phyloP scores from a whole-genome alignment of 2,329 filamentous ascomycete genomes.

The Orbilia brochopaga region DNA sequence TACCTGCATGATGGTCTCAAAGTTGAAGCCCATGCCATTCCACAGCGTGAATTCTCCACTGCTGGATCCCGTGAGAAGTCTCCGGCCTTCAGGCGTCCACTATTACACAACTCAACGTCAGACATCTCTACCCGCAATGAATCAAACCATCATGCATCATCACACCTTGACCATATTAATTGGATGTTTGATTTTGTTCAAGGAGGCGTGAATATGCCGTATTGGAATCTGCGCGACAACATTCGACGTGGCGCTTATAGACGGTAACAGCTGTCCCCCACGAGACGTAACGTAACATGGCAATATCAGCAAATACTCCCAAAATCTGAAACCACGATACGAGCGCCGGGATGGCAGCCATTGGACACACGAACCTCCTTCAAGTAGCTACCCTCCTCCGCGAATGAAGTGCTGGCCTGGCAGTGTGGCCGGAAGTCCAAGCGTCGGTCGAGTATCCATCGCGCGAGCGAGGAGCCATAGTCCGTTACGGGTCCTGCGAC shows the following conservation, averaged over 20 bases:
- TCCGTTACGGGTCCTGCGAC: constrained; percentile 82
- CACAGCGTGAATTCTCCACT: constrained; percentile 98
- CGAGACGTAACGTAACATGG: no score
- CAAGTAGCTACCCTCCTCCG: constrained; percentile 43
- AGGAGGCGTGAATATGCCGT: constrained; percentile 95
- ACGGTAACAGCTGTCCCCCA: constrained; percentile 76
- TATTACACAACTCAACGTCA: constrained; percentile 58
- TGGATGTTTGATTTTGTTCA: constrained; percentile 97
- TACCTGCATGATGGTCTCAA: constrained; percentile 95
- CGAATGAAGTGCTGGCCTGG: constrained; percentile 60
- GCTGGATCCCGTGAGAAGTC: constrained; percentile 88
- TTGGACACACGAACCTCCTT: constrained; percentile 31
- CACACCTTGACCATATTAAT: constrained; percentile 77
- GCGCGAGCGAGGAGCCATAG: constrained; percentile 85
- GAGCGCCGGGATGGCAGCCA: background rate
- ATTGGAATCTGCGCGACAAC: constrained; percentile 85
- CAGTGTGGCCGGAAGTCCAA: constrained; percentile 75
- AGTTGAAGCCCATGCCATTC: constrained; percentile 99
- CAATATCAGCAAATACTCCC: constrained; percentile 23
- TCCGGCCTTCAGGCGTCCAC: constrained; percentile 94
- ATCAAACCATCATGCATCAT: constrained; percentile 2
- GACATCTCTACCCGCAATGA: constrained; percentile 7
- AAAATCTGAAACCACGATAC: constrained; percentile 13
- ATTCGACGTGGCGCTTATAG: constrained; percentile 71
- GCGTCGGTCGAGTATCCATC: constrained; percentile 86